Evolutionary conservation across 1,139 yeast genomes (phyloP).

Genomic region (Lizanozyma gosingica): DNA sequence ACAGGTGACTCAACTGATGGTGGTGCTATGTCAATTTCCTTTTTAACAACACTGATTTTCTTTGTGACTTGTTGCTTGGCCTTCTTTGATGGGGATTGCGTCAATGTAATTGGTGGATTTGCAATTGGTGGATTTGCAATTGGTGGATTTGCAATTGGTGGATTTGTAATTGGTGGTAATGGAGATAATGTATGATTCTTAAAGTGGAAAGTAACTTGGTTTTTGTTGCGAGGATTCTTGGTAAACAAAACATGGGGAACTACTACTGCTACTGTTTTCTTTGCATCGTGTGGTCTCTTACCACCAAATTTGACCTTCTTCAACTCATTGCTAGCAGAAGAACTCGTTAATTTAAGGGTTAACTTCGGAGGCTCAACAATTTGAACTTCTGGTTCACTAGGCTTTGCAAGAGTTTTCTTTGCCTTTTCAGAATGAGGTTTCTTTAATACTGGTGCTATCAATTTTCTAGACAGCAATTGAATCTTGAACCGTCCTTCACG

Average conservation of each 20-base stretch:
- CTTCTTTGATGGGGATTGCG: too few relatives aligned
- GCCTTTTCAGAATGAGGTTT: conserved; percentile 1
- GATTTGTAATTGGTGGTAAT: background rate
- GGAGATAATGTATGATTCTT: conserved; percentile 6
- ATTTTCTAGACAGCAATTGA: conserved; percentile 22
- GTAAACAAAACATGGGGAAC: background rate
- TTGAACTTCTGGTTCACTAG: background rate
- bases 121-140: too few relatives aligned
- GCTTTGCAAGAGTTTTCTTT: background rate
- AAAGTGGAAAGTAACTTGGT: conserved; percentile 10
- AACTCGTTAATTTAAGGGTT: conserved; percentile 1
- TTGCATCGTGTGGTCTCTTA: background rate
- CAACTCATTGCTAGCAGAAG: conserved; percentile 4
- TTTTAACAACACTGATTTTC: too few relatives aligned
- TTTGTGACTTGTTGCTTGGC: too few relatives aligned
- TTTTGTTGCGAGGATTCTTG: conserved; percentile 1
- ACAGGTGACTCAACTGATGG: conserved; percentile 3
- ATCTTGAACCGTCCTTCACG: conserved; percentile 40
- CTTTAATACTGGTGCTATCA: conserved; percentile 1
- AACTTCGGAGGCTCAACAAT: background rate
- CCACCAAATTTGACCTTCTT: background rate
- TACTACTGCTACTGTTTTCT: background rate
- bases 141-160: too few relatives aligned
- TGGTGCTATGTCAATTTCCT: too few relatives aligned
- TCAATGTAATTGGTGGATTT: too few relatives aligned